Base-by-base conservation (phyloP, 176 grass and related monocot genomes). In the Phoenix roebelenii region DNA sequence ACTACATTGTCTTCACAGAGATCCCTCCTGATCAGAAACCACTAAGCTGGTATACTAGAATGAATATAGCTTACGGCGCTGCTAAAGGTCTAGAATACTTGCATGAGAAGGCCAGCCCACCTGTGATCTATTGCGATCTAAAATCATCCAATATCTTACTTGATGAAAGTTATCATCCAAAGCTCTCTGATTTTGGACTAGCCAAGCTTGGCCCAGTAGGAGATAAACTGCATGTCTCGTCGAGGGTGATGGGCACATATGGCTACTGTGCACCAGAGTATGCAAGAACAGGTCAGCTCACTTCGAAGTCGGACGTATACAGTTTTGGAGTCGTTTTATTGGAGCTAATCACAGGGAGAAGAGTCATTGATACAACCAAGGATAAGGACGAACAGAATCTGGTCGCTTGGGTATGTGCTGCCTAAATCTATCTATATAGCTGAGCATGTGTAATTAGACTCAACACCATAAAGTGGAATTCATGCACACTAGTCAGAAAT, bases 241-340 rank as follows among this genome's bases (percentile, higher is more conserved):
- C 82, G 48, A 68, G 84, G 49, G 76, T 97, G 55, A 92, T 92
- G 93, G 87, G 87, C 48, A 92, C 81, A 32, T 98, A 83, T 32
- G 93, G 93, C 9, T 92, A 98, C 25, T 92, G 84, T 9, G 84
- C 93, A 59, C 93, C 93, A 2, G 88, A 98, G 76, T 98, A 98
- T 19, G 44, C 78, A 76, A 74, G 70, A 49, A 76, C 66, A 14
- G 79, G 88, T 2, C 60, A 85, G 59, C 74, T 92, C 67, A 98
- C 81, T 68, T 62, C 63, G 28, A 92, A 92, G 80, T 85, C 82
- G 7, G 87, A 98, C 24, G 84, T 98, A 4, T 98, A 92, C 58
- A 92, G 81, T 71, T 98, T 83, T 32, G 93, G 93, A 44, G 87
- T 98, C 50, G 72, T 98, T 55, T 72, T 98, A 63, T 61, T 98